Base-by-base conservation (phyloP, 192 early-diverging fungal species). In the Rhizophagus sp. region DNA sequence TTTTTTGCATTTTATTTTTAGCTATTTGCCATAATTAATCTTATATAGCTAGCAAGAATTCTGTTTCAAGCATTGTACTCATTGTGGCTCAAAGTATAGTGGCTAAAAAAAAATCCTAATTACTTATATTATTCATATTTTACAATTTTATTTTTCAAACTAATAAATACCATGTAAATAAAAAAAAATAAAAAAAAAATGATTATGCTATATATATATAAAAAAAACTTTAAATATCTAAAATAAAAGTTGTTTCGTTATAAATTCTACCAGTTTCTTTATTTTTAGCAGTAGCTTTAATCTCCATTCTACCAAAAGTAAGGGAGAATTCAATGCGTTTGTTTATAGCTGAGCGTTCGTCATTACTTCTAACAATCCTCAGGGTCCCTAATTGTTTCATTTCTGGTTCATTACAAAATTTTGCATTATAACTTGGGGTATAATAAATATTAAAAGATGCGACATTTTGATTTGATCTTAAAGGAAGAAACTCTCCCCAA, bases 221-320 rank as follows among this genome's bases (percentile, higher is more conserved):
- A 8, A 41, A 41, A 41, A 6, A n/a, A n/a, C n/a, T 41, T 57
- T 6, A 57, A 22, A 57, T 57, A 6, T 57, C 19, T 22, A 57
- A 57, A 22, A 19, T 11, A 22, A 57, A 57, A 57, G 3, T 57
- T 1, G 52, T 22, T 57, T 57, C 27, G 3, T 69, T 64, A 30
- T 69, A 78, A 57, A 57, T 41, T n/a, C 6, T 27, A 36, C 64
- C 64, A 10, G 11, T 78, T 52, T n/a, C 8, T 33, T 62, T 64
- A 78, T 78, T 78, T 49, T 68, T 41, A 22, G 77, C 66, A 19
- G 30, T 78, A 19, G 77, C 77, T 69, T 78, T 78, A n/a, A 78
- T 69, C 69, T 78, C 77, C 65, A 78, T 78, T 27, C 25, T n/a
- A 19, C 64, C 77, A 52, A 78, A 78, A 4, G 77, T 68, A 22